These are phyloP conservation scores for Colletotrichum destructivum DNA, from an alignment of 2,329 filamentous ascomycete species.

Conservation along the genomic window DNA sequence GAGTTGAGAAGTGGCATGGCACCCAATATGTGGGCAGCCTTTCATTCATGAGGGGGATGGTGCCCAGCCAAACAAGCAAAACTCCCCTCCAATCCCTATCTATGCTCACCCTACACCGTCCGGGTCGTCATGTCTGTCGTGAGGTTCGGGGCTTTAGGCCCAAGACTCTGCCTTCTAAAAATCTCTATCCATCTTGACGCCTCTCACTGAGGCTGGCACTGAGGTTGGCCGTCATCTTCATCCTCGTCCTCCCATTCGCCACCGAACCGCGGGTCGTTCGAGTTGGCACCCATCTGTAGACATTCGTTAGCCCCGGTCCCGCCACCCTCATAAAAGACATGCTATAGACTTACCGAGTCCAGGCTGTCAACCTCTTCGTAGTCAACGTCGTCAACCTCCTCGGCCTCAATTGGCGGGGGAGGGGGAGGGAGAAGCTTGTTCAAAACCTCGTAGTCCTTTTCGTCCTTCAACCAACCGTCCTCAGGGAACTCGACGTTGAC, in stretches of 20 bases:
- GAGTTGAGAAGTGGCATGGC: conserved; percentile 27
- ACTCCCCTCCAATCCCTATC: conserved; percentile 40
- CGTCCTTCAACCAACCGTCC: conserved; percentile 83
- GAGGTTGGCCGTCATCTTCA: conserved; percentile 75
- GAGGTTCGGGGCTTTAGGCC: conserved; percentile 32
- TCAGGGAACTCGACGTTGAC: conserved; percentile 92
- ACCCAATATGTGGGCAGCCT: conserved; percentile 28
- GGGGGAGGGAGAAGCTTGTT: conserved; percentile 82
- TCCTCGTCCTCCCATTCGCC: conserved; percentile 81
- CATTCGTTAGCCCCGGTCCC: conserved; percentile 46
- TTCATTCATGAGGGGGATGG: conserved; percentile 42
- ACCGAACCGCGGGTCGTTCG: conserved; percentile 76
- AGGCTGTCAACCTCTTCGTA: conserved; percentile 88
- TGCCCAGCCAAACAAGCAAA: conserved; percentile 40
- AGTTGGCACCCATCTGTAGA: conserved; percentile 77
- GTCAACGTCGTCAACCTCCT: conserved; percentile 88
- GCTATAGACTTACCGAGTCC: conserved; percentile 74
- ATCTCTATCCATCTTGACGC: conserved; percentile 21
- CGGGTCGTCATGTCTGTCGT: conserved; percentile 42
- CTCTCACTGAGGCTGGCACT: conserved; percentile 80
- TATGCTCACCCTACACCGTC: conserved; percentile 39
- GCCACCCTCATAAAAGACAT: neutral
- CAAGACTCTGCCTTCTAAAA: conserved; percentile 38
- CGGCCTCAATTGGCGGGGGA: conserved; percentile 73
- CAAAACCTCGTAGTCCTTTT: conserved; percentile 79